phyloP scores from a whole-genome alignment of 257 asterid genomes.

The Plectranthus barbatus region DNA sequence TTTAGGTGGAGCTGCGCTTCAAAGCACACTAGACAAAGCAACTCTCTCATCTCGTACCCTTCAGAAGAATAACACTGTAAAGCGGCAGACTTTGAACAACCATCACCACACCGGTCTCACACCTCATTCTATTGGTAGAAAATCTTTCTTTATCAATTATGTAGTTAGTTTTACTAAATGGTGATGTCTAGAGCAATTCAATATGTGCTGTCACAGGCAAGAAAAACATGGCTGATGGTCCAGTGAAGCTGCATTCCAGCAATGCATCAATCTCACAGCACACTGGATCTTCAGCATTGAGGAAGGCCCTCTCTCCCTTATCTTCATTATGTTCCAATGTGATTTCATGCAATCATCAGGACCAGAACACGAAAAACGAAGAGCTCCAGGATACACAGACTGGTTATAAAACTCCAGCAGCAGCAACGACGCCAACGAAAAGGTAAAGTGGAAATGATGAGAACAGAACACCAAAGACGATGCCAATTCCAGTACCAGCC shows the following conservation, averaged over 20 bases:
- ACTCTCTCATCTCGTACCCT: constrained; percentile 24
- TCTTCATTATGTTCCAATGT: constrained; percentile 41
- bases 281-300: constrained; percentile 10
- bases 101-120: constrained; percentile 21
- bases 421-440: constrained; percentile 17
- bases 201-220: constrained; percentile 35
- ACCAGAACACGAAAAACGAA: constrained; percentile 15
- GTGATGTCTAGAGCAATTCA: background rate
- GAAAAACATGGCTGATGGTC: constrained; percentile 26
- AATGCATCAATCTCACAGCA: constrained; percentile 21
- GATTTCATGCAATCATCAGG: constrained; percentile 32
- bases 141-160: background rate
- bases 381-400: constrained; percentile 20
- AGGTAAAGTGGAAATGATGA: constrained; percentile 19
- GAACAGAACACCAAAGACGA: constrained; percentile 37
- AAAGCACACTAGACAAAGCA: constrained; percentile 42
- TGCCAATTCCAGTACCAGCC: constrained; percentile 38
- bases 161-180: too few species aligned
- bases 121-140: constrained; percentile 42
- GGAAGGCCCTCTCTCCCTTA: constrained; percentile 75
- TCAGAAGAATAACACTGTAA: constrained; percentile 28
- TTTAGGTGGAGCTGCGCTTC: constrained; percentile 66
- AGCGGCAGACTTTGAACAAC: constrained; percentile 27
- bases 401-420: constrained; percentile 22
- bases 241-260: too few species aligned